Evolutionary conservation across 2,329 filamentous ascomycete genomes (phyloP), one percentile per base, ranked within the genome.

Genomic region (Mycosphaerella sp.): DNA sequence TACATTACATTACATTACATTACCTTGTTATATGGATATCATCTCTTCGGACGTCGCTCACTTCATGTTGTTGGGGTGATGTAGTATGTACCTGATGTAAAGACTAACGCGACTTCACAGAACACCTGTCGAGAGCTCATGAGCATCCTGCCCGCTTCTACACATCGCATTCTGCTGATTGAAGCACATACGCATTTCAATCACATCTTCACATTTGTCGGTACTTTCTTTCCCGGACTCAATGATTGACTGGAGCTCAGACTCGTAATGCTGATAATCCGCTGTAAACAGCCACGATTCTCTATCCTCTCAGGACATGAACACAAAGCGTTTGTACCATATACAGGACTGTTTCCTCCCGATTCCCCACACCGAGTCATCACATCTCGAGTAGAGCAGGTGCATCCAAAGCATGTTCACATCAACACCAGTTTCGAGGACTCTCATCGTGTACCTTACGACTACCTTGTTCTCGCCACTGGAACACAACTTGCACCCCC

Each of bases 381-480:
- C 35, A 14, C 39, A 18, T 54, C 58, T 2, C 56, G 56, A 47
- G 58, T 49, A 12, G 54, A 44, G 21, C 35, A 54, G 16, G 54
- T 60, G 1, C 44, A 58, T 34, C 25, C 50, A 17, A 44, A 55
- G 7, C 48, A 55, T 32, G 40, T 60, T 5, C 32, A 53, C 10
- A 55, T 60, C 16, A 52, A 53, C 41, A 32, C 10, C 7, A 21
- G 37, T 12, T 60, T 50, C 52, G 46, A 60, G 28, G 58, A 54
- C 36, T 53, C 54, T 2, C 36, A 49, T 10, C 48, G 48, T 6
- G 44, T 60, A 6, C 51, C 56, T 7, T 60, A 51, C 35, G 58
- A 59, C n/a, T 58, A 59, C 18, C 54, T 60, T 1, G 56, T 60
- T 8, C 45, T 60, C 4, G 58, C 58, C 1, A 60, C 58, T 13